These are phyloP conservation scores for Saccharomyces hybrid DNA, from an alignment of 1,139 yeast genomes.

Conservation along the genomic window DNA sequence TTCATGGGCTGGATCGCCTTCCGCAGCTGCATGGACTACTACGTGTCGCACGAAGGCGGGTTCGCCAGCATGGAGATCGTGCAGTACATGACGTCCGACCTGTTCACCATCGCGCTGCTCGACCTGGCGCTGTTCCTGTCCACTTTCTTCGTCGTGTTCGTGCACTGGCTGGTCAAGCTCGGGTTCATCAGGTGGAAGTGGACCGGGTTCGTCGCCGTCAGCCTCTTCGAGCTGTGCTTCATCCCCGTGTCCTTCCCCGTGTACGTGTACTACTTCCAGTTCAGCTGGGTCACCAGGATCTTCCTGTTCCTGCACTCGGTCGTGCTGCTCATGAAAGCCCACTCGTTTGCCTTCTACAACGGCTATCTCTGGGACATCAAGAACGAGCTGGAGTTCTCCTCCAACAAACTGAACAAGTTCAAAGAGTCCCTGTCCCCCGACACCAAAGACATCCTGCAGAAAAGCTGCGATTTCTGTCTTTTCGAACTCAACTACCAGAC, in stretches of 20 bases:
- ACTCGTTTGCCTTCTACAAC: slow-evolving; percentile 79
- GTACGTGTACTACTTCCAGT: slow-evolving; percentile 42
- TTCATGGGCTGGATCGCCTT: slow-evolving; percentile 9
- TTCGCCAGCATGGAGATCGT: slow-evolving; percentile 32
- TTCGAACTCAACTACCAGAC: slow-evolving; percentile 50
- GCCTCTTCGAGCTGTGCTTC: slow-evolving; percentile 45
- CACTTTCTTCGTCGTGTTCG: slow-evolving; percentile 45
- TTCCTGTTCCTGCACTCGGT: slow-evolving; percentile 71
- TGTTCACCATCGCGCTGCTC: slow-evolving; percentile 53
- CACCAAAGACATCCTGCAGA: slow-evolving; percentile 32
- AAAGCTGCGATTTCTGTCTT: slow-evolving; percentile 52
- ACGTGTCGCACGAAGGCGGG: slow-evolving; percentile 5
- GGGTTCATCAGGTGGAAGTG: slow-evolving; percentile 47
- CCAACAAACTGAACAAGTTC: slow-evolving; percentile 26
- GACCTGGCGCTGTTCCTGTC: slow-evolving; percentile 62
- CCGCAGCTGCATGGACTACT: slow-evolving; percentile 9
- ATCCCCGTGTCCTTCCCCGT: slow-evolving; percentile 41
- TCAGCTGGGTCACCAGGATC: slow-evolving; percentile 82
- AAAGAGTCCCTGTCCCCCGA: slow-evolving; percentile 17
- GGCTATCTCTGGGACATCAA: slow-evolving; percentile 71
- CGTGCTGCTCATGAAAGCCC: slow-evolving; percentile 85
- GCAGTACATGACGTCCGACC: slow-evolving; percentile 41
- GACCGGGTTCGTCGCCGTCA: slow-evolving; percentile 54
- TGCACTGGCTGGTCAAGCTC: slow-evolving; percentile 45
- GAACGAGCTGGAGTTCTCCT: slow-evolving; percentile 48